phyloP scores from a whole-genome alignment of 1,139 yeast species.

The Suhomyces ambrosiae region DNA sequence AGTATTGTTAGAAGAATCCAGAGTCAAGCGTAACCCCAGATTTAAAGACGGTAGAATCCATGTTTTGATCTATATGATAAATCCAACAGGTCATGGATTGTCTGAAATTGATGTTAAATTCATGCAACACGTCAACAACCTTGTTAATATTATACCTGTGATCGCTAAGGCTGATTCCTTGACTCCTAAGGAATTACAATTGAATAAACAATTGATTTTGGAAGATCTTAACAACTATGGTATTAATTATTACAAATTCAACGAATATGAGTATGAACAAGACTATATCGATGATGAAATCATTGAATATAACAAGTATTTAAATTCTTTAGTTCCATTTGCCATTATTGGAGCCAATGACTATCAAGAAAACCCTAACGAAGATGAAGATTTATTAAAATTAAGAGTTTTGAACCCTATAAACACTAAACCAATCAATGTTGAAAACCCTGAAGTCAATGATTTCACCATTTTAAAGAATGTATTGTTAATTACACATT shows the following conservation, averaged over 20 bases:
- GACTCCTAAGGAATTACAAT: conserved; percentile 38
- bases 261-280: conserved; percentile 51
- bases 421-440: conserved; percentile 42
- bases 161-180: conserved; percentile 47
- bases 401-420: conserved; percentile 41
- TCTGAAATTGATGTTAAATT: conserved; percentile 45
- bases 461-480: conserved; percentile 69
- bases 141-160: conserved; percentile 47
- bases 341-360: conserved; percentile 49
- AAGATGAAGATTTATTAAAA: conserved; percentile 39
- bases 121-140: conserved; percentile 42
- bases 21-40: conserved; percentile 51
- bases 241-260: conserved; percentile 48
- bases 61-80: conserved; percentile 48
- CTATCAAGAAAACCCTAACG: conserved; percentile 36
- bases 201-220: conserved; percentile 41
- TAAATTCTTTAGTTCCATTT: conserved; percentile 45
- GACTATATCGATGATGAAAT: conserved; percentile 53
- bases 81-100: conserved; percentile 53
- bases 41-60: conserved; percentile 53
- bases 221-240: conserved; percentile 46
- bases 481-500: conserved; percentile 72
- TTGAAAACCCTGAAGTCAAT: conserved; percentile 59
- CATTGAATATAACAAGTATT: conserved; percentile 49
- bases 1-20: conserved; percentile 50